Base-by-base conservation (phyloP, 2,329 filamentous ascomycete species). In the Orbilia oligospora region DNA sequence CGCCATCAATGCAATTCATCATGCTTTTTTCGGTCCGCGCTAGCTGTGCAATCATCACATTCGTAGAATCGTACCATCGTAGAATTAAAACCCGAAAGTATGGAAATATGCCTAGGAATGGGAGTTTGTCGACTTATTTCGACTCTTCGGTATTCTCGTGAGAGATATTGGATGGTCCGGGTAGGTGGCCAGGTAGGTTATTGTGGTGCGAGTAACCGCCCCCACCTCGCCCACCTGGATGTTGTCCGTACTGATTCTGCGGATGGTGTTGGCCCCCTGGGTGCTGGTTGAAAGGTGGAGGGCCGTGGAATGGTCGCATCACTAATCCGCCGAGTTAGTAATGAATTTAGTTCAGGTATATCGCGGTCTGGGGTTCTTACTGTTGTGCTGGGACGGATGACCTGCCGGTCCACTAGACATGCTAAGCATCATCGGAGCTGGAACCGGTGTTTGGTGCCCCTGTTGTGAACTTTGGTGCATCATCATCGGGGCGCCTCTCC, bases 401-500 rank as follows among this genome's bases (percentile, higher is more conserved):
- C 90, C 89, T 44, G 92, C 91, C 83, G 93, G 92, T 82, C 90
- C 91, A 83, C 91, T 93, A 83, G 91, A 91, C 84, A 91, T 88
- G 67, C 87, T 90, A 51, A 91, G 91, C 82, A 91, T 92, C 91
- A 94, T 93, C 80, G 89, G 87, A 89, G 94, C 85, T 87, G 89
- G 82, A 86, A 90, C 86, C 58, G 87, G 87, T 71, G 87, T 87
- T 83, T 97, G 93, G 48, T 78, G 75, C 10, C 94, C 94, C 84
- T 97, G 94, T 83, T 97, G 95, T 30, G 94, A 97, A 70, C 93
- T 93, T 85, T 97, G 93, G 81, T 94, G 94, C 82, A 91, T 92
- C 95, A 98, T 98, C 91, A 97, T 93, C 1, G 93, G 91, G 12
- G 96, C 93, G 20, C 91, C 90, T 58, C 94, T 90, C 71, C 93